phyloP scores from a whole-genome alignment of 1,284 basidiomycete genomes.

The Cutaneotrichosporon cutaneum region DNA sequence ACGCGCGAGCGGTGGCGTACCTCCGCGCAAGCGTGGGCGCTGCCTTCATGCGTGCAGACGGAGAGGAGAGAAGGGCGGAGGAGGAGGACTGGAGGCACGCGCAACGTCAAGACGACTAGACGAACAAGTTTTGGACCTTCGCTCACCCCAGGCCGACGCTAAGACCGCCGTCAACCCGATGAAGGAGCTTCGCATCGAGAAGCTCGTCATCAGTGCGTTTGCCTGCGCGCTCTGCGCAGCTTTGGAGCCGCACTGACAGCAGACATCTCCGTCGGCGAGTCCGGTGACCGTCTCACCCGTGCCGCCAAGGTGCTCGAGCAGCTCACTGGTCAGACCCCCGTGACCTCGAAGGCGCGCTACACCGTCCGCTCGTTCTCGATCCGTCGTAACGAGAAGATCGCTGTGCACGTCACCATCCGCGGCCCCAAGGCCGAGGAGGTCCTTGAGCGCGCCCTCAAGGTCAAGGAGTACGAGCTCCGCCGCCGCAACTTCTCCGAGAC shows the following conservation, averaged over 20 bases:
- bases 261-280: conserved; percentile 99
- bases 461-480: conserved; percentile 98
- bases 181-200: conserved; percentile 96
- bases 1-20: neutral
- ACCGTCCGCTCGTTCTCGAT: conserved; percentile 99
- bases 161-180: conserved; percentile 86
- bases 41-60: neutral
- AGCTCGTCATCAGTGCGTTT: conserved; percentile 96
- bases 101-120: neutral
- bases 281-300: conserved; percentile 97
- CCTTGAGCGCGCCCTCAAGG: conserved; percentile 97
- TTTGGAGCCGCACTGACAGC: conserved; percentile 16
- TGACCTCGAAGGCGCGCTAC: conserved; percentile 99
- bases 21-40: neutral
- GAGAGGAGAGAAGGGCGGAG: neutral
- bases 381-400: conserved; percentile 99
- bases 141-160: conserved; percentile 68
- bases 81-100: neutral
- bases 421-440: conserved; percentile 99
- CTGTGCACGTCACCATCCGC: conserved; percentile 98
- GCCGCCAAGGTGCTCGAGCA: conserved; percentile 99
- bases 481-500: conserved; percentile 90
- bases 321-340: conserved; percentile 98
- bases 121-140: neutral
- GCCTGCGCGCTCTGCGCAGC: neutral